A percentile compares a stretch with the other conserved stretches of the same genome.
phyloP scores from a whole-genome alignment of 2,329 filamentous ascomycete species.

The Sporothrix euskadiensis region DNA sequence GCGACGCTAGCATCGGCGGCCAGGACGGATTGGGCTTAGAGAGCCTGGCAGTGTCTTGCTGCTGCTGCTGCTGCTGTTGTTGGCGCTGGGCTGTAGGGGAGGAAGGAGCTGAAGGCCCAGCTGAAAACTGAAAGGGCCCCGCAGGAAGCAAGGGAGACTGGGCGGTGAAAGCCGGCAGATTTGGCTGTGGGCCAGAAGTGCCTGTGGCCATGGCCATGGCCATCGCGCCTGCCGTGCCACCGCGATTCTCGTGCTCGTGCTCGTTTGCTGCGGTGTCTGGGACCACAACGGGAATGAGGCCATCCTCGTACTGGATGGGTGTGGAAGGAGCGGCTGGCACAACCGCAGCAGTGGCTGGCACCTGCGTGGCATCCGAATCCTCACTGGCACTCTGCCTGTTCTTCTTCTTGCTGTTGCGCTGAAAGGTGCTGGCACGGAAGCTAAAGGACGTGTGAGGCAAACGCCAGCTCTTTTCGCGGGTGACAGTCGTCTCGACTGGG shows the following conservation, averaged over 20 bases:
- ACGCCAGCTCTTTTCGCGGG: conserved; percentile 28
- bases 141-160: neutral
- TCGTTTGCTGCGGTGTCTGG: conserved; percentile 10
- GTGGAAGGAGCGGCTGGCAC: neutral
- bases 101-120: neutral
- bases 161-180: conserved; percentile 28
- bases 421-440: conserved; percentile 25
- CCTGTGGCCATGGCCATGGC: neutral
- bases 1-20: conserved; percentile 26
- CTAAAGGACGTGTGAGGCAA: conserved; percentile 25
- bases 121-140: conserved; percentile 12
- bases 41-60: neutral
- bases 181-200: too few relatives aligned
- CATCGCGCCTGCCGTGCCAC: neutral
- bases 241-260: neutral
- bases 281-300: neutral
- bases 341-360: too few relatives aligned
- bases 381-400: neutral
- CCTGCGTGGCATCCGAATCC: neutral
- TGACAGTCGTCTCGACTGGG: neutral
- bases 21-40: conserved; percentile 30
- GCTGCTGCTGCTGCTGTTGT: neutral
- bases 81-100: neutral
- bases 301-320: conserved; percentile 10
- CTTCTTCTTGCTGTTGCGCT: conserved; percentile 25